Conservation (phyloP, 352 stramenopile species). For the Peronospora belbahrii region DNA sequence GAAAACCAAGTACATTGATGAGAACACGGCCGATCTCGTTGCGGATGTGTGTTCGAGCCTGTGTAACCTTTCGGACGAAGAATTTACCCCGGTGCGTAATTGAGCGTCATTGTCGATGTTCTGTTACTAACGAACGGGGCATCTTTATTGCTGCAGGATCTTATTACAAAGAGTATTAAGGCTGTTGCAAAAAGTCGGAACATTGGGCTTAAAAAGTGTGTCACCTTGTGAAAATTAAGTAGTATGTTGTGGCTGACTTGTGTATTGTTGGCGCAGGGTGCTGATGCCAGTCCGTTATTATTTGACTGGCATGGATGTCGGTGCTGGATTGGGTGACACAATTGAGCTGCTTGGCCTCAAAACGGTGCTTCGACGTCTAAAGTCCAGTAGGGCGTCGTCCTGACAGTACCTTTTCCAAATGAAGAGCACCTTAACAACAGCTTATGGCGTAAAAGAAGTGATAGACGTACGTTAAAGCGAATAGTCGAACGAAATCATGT, state of each 20-base stretch:
- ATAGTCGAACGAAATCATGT: constrained; percentile 14
- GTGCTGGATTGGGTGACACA: constrained; percentile 72
- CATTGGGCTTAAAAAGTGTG: constrained; percentile 74
- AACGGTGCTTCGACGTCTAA: constrained; percentile 45
- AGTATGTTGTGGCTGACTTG: not conserved
- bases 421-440: not conserved
- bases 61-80: constrained; percentile 41
- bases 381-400: constrained; percentile 6
- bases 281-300: constrained; percentile 87
- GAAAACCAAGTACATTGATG: constrained; percentile 69
- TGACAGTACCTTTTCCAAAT: not conserved
- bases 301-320: constrained; percentile 80
- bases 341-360: constrained; percentile 68
- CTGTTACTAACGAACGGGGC: not conserved
- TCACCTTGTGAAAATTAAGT: constrained; percentile 2
- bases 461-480: constrained; percentile 3
- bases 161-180: constrained; percentile 76
- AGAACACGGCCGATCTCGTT: constrained; percentile 50
- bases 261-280: constrained; percentile 32
- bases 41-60: constrained; percentile 38
- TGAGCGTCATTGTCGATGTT: not conserved
- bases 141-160: constrained; percentile 32
- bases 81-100: constrained; percentile 51
- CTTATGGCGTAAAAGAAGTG: not conserved
- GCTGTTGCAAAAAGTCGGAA: constrained; percentile 65